A percentile compares a stretch with the other conserved stretches of the same genome.
Evolutionary conservation across 163 green algal species (phyloP).

Genomic region (Scenedesmus sp.): DNA sequence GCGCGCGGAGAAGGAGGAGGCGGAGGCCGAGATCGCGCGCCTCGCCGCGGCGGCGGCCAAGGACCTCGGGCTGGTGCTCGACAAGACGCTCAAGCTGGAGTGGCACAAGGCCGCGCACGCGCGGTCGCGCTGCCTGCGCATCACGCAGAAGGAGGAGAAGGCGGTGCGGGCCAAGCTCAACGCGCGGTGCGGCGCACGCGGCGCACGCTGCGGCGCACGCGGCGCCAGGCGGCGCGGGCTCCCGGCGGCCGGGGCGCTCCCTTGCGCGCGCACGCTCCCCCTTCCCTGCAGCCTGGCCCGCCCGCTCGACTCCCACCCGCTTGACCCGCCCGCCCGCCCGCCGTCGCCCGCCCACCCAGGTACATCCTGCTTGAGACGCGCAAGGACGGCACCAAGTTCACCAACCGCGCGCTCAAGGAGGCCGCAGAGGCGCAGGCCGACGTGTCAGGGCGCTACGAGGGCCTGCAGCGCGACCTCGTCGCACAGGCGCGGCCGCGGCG

Average conservation of each 20-base stretch:
- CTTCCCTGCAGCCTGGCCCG: neutral
- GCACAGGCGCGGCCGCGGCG: constrained; percentile 65
- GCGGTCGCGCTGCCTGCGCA: constrained; percentile 88
- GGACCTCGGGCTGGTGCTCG: constrained; percentile 85
- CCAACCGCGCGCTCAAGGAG: constrained; percentile 73
- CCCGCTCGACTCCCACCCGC: no score
- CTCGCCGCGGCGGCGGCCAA: constrained; percentile 46
- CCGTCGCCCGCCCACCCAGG: constrained; percentile 26
- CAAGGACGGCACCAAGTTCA: constrained; percentile 99
- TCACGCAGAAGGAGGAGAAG: constrained; percentile 96
- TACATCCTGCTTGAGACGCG: constrained; percentile 89
- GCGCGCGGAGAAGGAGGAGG: constrained; percentile 50
- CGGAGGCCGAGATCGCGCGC: constrained; percentile 54
- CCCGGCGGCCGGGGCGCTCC: no score
- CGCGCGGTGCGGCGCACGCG: no score
- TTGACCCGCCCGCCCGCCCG: no score
- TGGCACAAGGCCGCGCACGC: constrained; percentile 88
- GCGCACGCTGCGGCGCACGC: no score
- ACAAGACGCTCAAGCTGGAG: constrained; percentile 95
- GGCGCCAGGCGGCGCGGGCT: no score
- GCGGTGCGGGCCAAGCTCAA: constrained; percentile 82
- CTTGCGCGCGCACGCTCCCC: no score
- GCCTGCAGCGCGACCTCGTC: constrained; percentile 78
- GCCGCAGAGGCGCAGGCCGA: constrained; percentile 75
- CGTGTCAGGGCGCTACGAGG: constrained; percentile 75